Conservation (phyloP, 106 monocot species). For the Triglochin maritima region DNA sequence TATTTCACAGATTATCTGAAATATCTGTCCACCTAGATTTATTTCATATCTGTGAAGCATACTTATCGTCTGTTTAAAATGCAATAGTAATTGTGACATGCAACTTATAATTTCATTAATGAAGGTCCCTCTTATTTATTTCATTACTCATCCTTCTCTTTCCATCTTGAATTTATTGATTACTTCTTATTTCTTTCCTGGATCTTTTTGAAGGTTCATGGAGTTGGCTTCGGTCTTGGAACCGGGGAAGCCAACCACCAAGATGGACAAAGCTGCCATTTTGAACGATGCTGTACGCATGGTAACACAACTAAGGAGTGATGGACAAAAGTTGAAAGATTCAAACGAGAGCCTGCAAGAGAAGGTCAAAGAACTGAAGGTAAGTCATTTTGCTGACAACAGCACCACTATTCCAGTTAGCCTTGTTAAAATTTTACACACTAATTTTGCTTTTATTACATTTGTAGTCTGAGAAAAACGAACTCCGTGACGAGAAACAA, state of each 20-base stretch:
- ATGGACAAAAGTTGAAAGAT: slow-evolving; percentile 54
- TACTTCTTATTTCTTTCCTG: neutral
- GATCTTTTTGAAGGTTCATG: slow-evolving; percentile 31
- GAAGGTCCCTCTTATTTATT: no score
- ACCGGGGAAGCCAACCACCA: slow-evolving; percentile 46
- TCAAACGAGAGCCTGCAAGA: slow-evolving; percentile 62
- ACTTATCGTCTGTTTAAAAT: no score
- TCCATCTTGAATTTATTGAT: no score
- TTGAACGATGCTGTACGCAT: slow-evolving; percentile 47
- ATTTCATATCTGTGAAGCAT: no score
- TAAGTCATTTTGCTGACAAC: neutral
- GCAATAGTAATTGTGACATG: no score
- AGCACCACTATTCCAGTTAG: no score
- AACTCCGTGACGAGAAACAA: slow-evolving; percentile 69
- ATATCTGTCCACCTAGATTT: no score
- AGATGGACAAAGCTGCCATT: slow-evolving; percentile 57
- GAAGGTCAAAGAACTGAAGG: slow-evolving; percentile 65
- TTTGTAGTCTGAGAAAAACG: slow-evolving; percentile 61
- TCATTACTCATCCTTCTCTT: no score
- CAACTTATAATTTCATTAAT: no score
- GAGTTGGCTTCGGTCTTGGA: slow-evolving; percentile 55
- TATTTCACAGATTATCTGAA: no score
- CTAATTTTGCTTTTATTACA: neutral
- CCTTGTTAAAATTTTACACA: neutral
- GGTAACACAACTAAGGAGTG: slow-evolving; percentile 45